Base-by-base conservation (phyloP, 805 yeast species). In the Kodamaea nitidulidarum region DNA sequence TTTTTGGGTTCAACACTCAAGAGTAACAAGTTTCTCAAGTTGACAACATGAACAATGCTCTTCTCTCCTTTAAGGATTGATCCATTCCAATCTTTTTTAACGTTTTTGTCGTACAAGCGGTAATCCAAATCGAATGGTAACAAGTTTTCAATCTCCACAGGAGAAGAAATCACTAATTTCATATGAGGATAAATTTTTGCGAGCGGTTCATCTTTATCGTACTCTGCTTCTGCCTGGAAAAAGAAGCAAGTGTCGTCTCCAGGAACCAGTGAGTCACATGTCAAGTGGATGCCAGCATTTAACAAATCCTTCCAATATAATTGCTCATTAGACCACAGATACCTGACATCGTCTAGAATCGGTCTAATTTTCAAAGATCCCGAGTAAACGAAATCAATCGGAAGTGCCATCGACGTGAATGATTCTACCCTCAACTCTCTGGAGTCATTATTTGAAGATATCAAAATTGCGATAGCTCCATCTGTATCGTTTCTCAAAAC, bases 131-230 rank as follows among this genome's bases (percentile, higher is more conserved):
- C 95, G 54, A 75, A 84, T 0, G 99, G 98, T 36, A 95, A 58
- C 37, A 88, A 65, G 52, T 93, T 93, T 48, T 85, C 88, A 42
- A 93, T 70, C 49, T 85, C 86, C 33, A 93, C 61, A 0, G 98
- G 98, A 0, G 98, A 87, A 0, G 93, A 79, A 5, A 93, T 63
- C 3, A 80, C 73, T 16, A 93, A 63, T 7, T 70, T 73, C 85
- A 91, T 74, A 51, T 86, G 93, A 0, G 98, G 98, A 52, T 87
- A 95, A 1, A 85, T 73, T 42, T 72, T 69, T 0, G 85, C 74
- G 17, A 88, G 63, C 0, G 88, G 88, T 46, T 86, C 95, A n/a
- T 73, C 69, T 12, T 64, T 56, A 46, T 84, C 78, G 57, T 61
- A 83, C 32, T 65, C 60, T 1, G 91, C 88, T 48, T 77, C 83